Evolutionary conservation across 2,329 filamentous ascomycete genomes (phyloP).

Genomic region (Botrytis pseudocinerea): DNA sequence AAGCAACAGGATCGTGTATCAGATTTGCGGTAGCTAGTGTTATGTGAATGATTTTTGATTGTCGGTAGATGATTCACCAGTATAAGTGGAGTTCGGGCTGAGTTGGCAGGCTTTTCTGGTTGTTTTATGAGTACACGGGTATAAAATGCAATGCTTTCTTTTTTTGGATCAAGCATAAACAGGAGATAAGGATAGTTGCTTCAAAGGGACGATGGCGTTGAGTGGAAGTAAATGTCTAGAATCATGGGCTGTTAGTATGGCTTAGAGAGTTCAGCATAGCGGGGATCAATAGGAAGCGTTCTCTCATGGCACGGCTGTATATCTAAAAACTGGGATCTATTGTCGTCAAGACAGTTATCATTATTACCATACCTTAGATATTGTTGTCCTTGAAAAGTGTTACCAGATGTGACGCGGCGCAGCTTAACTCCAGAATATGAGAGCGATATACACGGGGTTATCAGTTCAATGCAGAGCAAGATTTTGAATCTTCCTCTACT

Average conservation of each 20-base stretch:
- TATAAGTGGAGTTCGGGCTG: background rate
- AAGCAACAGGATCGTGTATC: background rate
- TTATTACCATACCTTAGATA: background rate
- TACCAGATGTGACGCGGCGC: background rate
- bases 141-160: background rate
- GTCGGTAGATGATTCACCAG: background rate
- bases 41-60: background rate
- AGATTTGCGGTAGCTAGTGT: background rate
- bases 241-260: background rate
- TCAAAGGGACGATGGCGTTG: too few relatives aligned
- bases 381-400: background rate
- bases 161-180: background rate
- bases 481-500: background rate
- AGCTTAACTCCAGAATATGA: background rate
- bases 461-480: background rate
- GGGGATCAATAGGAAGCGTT: background rate
- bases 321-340: accelerated
- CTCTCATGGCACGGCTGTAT: background rate
- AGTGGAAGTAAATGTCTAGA: background rate
- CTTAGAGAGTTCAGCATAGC: background rate
- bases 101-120: background rate
- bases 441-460: accelerated
- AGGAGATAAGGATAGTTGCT: background rate
- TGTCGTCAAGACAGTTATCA: background rate
- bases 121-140: background rate